Evolutionary conservation across 495 filamentous ascomycete species (phyloP).

Genomic region (Aspergillus diversus): DNA sequence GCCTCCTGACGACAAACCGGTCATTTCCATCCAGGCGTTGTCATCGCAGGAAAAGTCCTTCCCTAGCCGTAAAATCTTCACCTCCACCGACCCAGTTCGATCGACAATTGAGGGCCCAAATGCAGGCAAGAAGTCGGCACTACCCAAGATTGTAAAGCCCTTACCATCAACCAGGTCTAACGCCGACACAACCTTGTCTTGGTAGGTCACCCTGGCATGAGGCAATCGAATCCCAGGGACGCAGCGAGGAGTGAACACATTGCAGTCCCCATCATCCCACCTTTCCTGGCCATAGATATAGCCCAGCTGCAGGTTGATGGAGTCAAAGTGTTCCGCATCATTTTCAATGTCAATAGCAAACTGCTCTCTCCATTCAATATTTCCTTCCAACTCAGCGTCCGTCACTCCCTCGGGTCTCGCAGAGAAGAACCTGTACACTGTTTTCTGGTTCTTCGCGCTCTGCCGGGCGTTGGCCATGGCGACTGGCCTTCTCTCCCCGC

Average conservation of each 20-base stretch:
- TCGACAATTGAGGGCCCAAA: no score
- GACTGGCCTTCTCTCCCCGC: neutral
- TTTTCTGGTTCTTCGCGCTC: constrained; percentile 9
- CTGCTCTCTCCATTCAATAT: neutral
- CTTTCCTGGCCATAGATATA: neutral
- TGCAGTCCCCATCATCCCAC: neutral
- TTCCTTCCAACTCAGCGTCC: neutral
- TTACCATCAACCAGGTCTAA: neutral
- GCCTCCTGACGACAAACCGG: neutral
- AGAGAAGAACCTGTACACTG: neutral
- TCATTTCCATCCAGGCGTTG: neutral
- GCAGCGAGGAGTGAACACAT: neutral
- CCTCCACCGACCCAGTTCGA: no score
- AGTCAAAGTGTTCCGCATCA: neutral
- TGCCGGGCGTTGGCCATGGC: constrained; percentile 3
- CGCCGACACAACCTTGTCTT: neutral
- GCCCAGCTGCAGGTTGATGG: neutral
- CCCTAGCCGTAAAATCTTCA: neutral
- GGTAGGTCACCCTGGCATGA: neutral
- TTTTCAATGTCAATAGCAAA: neutral
- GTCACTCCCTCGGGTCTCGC: neutral
- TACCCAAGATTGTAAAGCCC: neutral
- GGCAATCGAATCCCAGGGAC: neutral
- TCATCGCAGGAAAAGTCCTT: neutral
- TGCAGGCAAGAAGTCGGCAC: neutral